Conservation (phyloP, 2,329 filamentous ascomycete genomes). For the Trichoderma breve region DNA sequence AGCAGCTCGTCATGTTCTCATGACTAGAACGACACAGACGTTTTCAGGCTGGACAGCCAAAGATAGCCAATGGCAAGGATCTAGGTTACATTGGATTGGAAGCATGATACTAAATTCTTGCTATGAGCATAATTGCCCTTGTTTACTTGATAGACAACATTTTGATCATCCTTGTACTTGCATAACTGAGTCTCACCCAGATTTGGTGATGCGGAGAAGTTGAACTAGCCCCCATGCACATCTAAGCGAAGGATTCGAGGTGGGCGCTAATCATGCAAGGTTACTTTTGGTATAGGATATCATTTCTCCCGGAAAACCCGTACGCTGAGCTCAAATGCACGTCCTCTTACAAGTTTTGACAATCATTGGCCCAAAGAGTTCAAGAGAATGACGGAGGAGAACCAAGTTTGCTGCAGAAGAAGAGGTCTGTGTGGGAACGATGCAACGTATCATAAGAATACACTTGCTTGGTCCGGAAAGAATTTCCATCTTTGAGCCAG, state of each 20-base stretch:
- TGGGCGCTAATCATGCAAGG: not conserved
- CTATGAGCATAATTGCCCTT: not conserved
- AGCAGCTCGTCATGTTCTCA: not conserved
- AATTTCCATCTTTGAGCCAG: not conserved
- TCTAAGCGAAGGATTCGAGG: not conserved
- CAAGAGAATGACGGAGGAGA: not conserved
- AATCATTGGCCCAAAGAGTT: not conserved
- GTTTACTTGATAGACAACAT: not conserved
- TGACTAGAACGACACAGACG: not conserved
- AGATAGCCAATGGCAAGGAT: not conserved
- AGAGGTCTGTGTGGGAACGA: not conserved
- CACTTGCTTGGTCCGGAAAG: not conserved
- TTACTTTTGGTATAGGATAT: not conserved
- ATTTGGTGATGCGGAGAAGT: not conserved
- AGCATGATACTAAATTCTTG: not conserved
- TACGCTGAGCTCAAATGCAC: not conserved
- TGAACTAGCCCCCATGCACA: not conserved
- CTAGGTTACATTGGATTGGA: not conserved
- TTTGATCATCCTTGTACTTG: not conserved
- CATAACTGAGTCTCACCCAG: not conserved
- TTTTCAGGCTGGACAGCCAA: not conserved
- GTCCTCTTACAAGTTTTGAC: not conserved
- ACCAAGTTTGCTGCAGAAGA: not conserved
- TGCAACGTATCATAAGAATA: not conserved
- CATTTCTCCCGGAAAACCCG: not conserved